A percentile compares a stretch with the other conserved stretches of the same genome.
phyloP scores from a whole-genome alignment of 176 grass and related monocot species.

The Oryza australiensis region DNA sequence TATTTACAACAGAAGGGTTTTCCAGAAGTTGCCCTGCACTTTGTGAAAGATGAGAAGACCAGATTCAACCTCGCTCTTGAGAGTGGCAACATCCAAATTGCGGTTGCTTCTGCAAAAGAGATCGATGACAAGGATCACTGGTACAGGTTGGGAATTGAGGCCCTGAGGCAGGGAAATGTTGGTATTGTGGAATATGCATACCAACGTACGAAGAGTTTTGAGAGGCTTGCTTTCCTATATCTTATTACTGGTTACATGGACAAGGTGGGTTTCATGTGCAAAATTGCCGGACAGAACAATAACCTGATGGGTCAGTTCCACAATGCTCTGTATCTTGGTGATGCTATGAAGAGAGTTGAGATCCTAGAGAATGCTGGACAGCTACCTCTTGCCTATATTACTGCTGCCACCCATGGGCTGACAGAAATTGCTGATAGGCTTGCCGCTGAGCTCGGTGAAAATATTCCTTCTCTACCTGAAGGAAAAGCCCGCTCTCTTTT shows the following conservation, averaged over 20 bases:
- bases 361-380: slow-evolving; percentile 92
- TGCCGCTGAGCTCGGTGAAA: slow-evolving; percentile 83
- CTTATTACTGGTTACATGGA: slow-evolving; percentile 89
- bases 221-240: slow-evolving; percentile 96
- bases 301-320: slow-evolving; percentile 98
- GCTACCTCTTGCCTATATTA: slow-evolving; percentile 89
- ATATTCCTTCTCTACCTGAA: slow-evolving; percentile 72
- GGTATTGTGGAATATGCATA: slow-evolving; percentile 99
- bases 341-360: slow-evolving; percentile 78
- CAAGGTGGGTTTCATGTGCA: slow-evolving; percentile 91
- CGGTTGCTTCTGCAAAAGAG: slow-evolving; percentile 97
- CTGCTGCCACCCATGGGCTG: slow-evolving; percentile 87
- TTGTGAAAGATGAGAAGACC: slow-evolving; percentile 98
- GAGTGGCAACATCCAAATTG: slow-evolving; percentile 98
- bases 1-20: slow-evolving; percentile 98
- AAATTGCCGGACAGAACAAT: slow-evolving; percentile 89
- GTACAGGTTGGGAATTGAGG: slow-evolving; percentile 93
- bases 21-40: slow-evolving; percentile 99
- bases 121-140: slow-evolving; percentile 99
- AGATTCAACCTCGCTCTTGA: slow-evolving; percentile 96
- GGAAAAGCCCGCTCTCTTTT: slow-evolving; percentile 70
- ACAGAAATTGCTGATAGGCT: slow-evolving; percentile 76
- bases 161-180: slow-evolving; percentile 92
- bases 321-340: slow-evolving; percentile 96
- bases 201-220: slow-evolving; percentile 96